These are phyloP conservation scores for Clarireedia hainanense DNA, from an alignment of 2,329 filamentous ascomycete species.

Conservation along the genomic window DNA sequence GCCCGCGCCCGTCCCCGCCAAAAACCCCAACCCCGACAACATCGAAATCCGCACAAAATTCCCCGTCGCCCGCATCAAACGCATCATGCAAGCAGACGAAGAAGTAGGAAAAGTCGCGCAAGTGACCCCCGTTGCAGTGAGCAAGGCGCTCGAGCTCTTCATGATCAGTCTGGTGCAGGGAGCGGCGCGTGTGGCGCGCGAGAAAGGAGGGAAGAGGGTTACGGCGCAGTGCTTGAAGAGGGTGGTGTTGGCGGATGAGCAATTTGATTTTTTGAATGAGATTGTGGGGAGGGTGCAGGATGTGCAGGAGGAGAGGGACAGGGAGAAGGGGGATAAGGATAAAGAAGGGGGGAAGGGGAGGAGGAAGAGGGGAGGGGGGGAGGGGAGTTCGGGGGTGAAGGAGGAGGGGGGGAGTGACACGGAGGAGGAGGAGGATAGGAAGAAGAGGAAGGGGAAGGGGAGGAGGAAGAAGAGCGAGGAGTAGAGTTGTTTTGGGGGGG, in stretches of 20 bases:
- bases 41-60: conserved; percentile 90
- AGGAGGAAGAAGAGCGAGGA: conserved; percentile 6
- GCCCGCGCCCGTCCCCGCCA: conserved; percentile 33
- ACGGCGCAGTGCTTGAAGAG: conserved; percentile 87
- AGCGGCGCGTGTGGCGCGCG: conserved; percentile 74
- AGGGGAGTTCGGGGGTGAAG: not conserved
- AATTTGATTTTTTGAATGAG: conserved; percentile 68
- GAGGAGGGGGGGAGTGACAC: not conserved
- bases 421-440: not conserved
- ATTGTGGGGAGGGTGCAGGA: conserved; percentile 5
- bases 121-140: conserved; percentile 90
- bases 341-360: not conserved
- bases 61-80: conserved; percentile 93
- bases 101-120: conserved; percentile 98
- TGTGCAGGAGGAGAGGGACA: not conserved
- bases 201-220: conserved; percentile 81
- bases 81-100: conserved; percentile 98
- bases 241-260: conserved; percentile 78
- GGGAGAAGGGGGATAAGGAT: not conserved
- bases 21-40: conserved; percentile 33
- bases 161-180: conserved; percentile 93
- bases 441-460: conserved; percentile 2
- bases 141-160: conserved; percentile 92
- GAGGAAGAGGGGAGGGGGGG: not conserved
- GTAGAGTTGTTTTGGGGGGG: not conserved